Evolutionary conservation across 441 rosid species (phyloP), one percentile per base, ranked within the genome.

Genomic region (Pelargonium australe): DNA sequence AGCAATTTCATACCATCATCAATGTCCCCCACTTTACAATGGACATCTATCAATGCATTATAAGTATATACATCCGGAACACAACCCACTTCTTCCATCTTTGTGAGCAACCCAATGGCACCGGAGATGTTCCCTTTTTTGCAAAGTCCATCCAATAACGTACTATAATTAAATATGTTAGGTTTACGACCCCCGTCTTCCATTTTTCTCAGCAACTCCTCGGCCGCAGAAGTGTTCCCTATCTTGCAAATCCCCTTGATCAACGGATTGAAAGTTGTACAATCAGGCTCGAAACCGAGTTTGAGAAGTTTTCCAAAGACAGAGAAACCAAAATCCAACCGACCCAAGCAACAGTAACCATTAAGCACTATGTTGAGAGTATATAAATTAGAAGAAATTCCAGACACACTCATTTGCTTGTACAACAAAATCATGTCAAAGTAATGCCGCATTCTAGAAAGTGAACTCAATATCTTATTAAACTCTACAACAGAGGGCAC

Each of bases 341-440:
- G 67, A 66, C 9, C 70, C 66, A 13, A 72, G 57, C 13, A 65
- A 23, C 70, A 72, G 11, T 65, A 58, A 23, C 75, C 40, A 45
- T 65, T 72, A 4, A 72, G 20, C 28, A 72, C 60, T 53, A 66
- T 23, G 64, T 73, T 73, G 17, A 68, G 43, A 19, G 65, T 25
- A 23, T 53, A 49, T 10, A 20, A 1, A 69, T 64, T 69, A 68
- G 13, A 61, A 14, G 16, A 0, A 31, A 74, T 31, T 0, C 73
- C 69, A 1, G 43, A 14, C 40, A 51, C 9, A 8, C 44, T 66
- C 47, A 74, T 64, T 28, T 69, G 72, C n/a, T 44, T 43, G 20
- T 44, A 55, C 2, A 74, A 63, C 41, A 61, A 58, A 45, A 67
- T 45, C 40, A 37, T 67, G 23, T 10, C 0, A 11, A 28, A 14